Evolutionary conservation across 768 basidiomycete genomes (phyloP).

Genomic region (Rhodotorula kratochvilovae): DNA sequence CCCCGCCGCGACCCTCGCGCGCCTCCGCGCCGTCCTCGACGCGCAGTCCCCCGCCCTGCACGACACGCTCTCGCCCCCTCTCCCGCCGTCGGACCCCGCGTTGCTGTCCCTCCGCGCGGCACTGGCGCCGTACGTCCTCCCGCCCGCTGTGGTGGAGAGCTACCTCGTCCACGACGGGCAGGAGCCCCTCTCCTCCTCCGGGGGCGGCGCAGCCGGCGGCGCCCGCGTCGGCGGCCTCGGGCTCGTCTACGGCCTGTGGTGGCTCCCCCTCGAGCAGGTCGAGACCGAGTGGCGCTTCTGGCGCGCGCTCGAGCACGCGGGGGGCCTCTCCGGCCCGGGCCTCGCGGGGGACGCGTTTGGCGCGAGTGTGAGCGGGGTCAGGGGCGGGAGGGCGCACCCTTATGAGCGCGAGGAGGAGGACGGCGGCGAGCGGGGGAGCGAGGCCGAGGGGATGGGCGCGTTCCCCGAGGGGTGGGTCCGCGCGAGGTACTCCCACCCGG

Average conservation of each 20-base stretch:
- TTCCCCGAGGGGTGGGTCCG: slow-evolving; percentile 87
- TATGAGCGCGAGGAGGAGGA: background rate
- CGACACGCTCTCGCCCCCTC: slow-evolving; percentile 27
- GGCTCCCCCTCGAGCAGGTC: slow-evolving; percentile 86
- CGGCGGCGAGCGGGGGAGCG: background rate
- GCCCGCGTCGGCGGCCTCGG: slow-evolving; percentile 66
- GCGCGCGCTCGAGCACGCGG: slow-evolving; percentile 87
- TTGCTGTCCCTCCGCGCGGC: slow-evolving; percentile 62
- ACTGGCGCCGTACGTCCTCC: slow-evolving; percentile 59
- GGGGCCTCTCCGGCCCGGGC: slow-evolving; percentile 63
- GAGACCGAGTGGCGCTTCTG: slow-evolving; percentile 94
- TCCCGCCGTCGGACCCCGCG: slow-evolving; percentile 5
- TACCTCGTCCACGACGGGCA: slow-evolving; percentile 87
- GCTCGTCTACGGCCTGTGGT: slow-evolving; percentile 89
- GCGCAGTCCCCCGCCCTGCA: slow-evolving; percentile 19
- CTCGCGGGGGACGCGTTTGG: slow-evolving; percentile 68
- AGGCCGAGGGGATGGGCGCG: slow-evolving; percentile 66
- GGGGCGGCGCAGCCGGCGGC: slow-evolving; percentile 41
- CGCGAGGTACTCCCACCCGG: slow-evolving; percentile 81
- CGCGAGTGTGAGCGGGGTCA: slow-evolving; percentile 35
- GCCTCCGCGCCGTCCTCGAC: slow-evolving; percentile 23
- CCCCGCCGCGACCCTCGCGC: slow-evolving; percentile 11
- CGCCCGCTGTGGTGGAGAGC: slow-evolving; percentile 81
- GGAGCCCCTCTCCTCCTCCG: slow-evolving; percentile 73
- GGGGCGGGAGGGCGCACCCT: slow-evolving; percentile 8